Evolutionary conservation across 495 filamentous ascomycete genomes (phyloP).

Genomic region (Aspergillus saccharolyticus): DNA sequence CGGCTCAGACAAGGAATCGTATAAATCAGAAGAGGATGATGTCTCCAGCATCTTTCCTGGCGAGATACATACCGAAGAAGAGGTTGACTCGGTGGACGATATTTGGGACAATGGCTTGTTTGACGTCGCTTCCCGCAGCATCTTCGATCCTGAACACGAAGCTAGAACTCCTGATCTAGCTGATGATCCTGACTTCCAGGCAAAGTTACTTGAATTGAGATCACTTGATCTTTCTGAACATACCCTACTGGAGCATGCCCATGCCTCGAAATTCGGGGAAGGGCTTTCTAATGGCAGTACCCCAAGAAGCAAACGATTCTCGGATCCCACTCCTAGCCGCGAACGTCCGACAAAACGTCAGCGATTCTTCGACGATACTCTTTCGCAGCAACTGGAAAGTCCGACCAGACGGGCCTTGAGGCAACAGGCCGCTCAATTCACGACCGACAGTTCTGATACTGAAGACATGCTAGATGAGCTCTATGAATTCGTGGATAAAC

Average conservation of each 20-base stretch:
- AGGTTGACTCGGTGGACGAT: conserved; percentile 7
- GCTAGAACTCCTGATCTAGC: background rate
- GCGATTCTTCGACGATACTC: conserved; percentile 19
- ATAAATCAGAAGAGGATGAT: conserved; percentile 52
- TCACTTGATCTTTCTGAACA: background rate
- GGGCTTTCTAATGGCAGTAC: background rate
- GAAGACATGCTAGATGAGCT: background rate
- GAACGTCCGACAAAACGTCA: conserved; percentile 24
- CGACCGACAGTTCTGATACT: background rate
- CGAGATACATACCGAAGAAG: conserved; percentile 19
- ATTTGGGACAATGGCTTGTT: conserved; percentile 9
- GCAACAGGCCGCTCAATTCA: background rate
- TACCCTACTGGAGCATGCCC: background rate
- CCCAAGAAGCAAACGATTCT: conserved; percentile 7
- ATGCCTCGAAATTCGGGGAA: background rate
- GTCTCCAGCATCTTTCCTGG: conserved; percentile 16
- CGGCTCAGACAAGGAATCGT: conserved; percentile 41
- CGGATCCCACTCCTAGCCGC: conserved; percentile 2
- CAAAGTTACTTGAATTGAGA: background rate
- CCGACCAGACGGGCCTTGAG: background rate
- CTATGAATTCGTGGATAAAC: background rate
- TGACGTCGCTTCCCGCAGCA: conserved; percentile 5
- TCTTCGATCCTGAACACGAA: conserved; percentile 5
- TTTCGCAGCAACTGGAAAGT: background rate
- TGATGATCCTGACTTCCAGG: background rate